These are phyloP conservation scores for Pythium sp. DNA, from an alignment of 352 stramenopile genomes.

Conservation along the genomic window DNA sequence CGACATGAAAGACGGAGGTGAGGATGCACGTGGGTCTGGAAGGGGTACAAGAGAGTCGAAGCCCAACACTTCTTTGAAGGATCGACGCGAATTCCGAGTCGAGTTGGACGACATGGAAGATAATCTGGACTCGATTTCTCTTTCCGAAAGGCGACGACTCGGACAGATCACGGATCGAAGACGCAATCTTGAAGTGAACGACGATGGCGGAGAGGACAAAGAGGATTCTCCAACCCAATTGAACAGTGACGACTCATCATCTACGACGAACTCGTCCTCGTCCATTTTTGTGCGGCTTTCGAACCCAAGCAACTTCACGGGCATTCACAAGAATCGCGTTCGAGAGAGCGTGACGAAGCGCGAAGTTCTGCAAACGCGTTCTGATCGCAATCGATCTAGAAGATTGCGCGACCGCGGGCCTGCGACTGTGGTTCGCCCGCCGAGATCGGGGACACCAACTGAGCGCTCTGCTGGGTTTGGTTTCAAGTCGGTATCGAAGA, in stretches of 20 bases:
- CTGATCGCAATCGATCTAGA: constrained; percentile 68
- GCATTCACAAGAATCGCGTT: constrained; percentile 86
- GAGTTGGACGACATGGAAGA: constrained; percentile 48
- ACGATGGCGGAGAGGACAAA: constrained; percentile 21
- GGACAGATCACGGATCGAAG: constrained; percentile 30
- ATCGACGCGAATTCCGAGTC: constrained; percentile 52
- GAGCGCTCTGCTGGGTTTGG: constrained; percentile 45
- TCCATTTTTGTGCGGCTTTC: constrained; percentile 86
- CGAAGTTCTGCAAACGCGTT: constrained; percentile 72
- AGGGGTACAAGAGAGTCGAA: constrained; percentile 13
- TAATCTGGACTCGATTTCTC: constrained; percentile 36
- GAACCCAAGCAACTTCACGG: constrained; percentile 86
- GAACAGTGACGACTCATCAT: constrained; percentile 63
- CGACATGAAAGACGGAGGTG: constrained; percentile 50
- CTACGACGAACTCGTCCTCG: constrained; percentile 28
- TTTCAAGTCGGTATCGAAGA: constrained; percentile 53
- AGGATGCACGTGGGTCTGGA: constrained; percentile 23
- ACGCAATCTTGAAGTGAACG: constrained; percentile 21
- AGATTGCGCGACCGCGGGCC: constrained; percentile 63
- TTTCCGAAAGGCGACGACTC: constrained; percentile 35
- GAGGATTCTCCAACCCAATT: constrained; percentile 47
- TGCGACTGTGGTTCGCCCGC: constrained; percentile 35
- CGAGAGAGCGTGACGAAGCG: constrained; percentile 78
- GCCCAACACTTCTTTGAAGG: constrained; percentile 12
- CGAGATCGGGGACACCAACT: constrained; percentile 47